phyloP scores from a whole-genome alignment of 176 grass and related monocot species.

The Carex littledalei region DNA sequence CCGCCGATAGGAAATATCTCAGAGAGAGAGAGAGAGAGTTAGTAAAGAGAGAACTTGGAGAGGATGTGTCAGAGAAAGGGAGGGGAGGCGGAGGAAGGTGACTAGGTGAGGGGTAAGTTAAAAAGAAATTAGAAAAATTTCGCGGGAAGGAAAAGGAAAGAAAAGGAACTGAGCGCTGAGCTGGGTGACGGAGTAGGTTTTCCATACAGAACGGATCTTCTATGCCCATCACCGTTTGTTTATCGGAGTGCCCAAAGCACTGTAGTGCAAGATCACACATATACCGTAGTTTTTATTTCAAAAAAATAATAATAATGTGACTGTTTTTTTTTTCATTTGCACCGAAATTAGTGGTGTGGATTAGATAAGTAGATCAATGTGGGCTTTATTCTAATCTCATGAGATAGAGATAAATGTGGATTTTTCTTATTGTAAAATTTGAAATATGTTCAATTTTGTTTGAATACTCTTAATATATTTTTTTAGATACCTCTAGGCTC shows the following conservation, averaged over 20 bases:
- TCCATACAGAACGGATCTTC: neutral
- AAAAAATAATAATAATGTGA: too few relatives aligned
- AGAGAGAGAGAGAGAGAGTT: neutral
- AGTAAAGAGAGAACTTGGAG: neutral
- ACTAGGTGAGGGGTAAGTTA: neutral
- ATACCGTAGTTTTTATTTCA: too few relatives aligned
- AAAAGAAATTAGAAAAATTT: slow-evolving; percentile 12
- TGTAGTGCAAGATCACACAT: neutral
- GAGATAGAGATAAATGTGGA: neutral
- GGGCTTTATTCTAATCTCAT: neutral
- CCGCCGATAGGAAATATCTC: neutral
- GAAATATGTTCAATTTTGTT: neutral
- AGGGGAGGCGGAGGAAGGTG: neutral
- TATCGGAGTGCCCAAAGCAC: neutral
- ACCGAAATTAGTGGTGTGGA: neutral
- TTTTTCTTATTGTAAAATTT: neutral
- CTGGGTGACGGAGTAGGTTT: slow-evolving; percentile 9
- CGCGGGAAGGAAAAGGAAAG: slow-evolving; percentile 22
- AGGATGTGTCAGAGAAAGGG: neutral
- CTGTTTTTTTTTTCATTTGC: neutral
- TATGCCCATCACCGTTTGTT: neutral
- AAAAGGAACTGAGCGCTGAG: neutral
- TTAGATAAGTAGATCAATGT: neutral
- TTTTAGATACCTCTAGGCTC: too few relatives aligned
- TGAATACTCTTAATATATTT: too few relatives aligned